Evolutionary conservation across 768 basidiomycete genomes (phyloP).

Genomic region (Pleurotus tuber-regium): DNA sequence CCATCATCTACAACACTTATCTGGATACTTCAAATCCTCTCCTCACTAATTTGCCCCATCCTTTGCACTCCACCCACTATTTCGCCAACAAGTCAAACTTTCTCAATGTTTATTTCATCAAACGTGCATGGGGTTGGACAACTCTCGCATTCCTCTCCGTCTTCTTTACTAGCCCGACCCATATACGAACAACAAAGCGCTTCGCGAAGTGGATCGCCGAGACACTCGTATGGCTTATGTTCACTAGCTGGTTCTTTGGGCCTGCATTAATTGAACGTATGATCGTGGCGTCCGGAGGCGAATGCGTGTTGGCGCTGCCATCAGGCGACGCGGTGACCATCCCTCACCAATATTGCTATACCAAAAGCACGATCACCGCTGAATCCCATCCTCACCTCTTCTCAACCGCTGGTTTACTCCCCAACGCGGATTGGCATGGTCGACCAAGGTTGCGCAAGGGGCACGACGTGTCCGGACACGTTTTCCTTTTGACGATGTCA

Average conservation of each 20-base stretch:
- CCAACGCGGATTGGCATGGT: conserved; percentile 36
- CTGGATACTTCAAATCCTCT: conserved; percentile 85
- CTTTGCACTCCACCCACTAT: conserved; percentile 57
- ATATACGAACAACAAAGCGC: conserved; percentile 37
- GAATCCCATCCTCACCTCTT: conserved; percentile 66
- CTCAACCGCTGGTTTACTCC: conserved; percentile 32
- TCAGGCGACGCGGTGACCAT: conserved; percentile 50
- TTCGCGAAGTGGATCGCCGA: conserved; percentile 54
- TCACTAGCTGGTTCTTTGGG: conserved; percentile 89
- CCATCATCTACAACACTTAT: conserved; percentile 60
- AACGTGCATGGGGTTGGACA: conserved; percentile 92
- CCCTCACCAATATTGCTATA: conserved; percentile 56
- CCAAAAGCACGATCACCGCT: conserved; percentile 49
- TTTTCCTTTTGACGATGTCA: conserved; percentile 84
- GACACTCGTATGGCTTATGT: conserved; percentile 67
- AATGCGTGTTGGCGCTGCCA: conserved; percentile 69
- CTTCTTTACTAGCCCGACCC: conserved; percentile 55
- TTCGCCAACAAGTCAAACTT: conserved; percentile 81
- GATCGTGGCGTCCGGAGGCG: conserved; percentile 64
- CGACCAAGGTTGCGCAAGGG: conserved; percentile 71
- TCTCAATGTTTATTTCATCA: conserved; percentile 87
- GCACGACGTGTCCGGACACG: conserved; percentile 92
- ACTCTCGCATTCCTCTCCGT: conserved; percentile 58
- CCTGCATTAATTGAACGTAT: conserved; percentile 73
- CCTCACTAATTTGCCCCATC: conserved; percentile 67